Conservation (phyloP, 2,329 filamentous ascomycete genomes). For the Colletotrichum sp. region DNA sequence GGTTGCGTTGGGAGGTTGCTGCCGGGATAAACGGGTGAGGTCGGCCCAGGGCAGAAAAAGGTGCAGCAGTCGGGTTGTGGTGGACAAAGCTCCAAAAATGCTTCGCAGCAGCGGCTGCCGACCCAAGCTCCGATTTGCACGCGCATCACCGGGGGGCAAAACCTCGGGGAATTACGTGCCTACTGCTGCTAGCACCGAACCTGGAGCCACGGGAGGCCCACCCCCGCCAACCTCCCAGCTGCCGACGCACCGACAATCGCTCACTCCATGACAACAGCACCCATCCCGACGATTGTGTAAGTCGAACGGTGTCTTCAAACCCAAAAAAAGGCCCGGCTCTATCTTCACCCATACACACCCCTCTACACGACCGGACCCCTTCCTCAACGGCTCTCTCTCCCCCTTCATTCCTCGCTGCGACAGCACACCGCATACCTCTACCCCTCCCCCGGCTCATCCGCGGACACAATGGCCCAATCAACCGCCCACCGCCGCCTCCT, state of each 20-base stretch:
- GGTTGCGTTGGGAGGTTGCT: neutral
- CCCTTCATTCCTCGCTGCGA: neutral
- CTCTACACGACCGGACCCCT: neutral
- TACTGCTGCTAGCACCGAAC: neutral
- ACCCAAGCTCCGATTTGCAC: slow-evolving; percentile 3
- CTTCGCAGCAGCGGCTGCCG: neutral
- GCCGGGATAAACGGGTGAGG: neutral
- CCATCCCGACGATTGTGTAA: neutral
- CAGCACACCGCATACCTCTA: neutral
- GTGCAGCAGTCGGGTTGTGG: neutral
- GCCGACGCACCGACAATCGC: neutral
- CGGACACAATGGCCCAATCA: slow-evolving; percentile 56
- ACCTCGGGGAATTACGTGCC: slow-evolving; percentile 6
- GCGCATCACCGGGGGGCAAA: neutral
- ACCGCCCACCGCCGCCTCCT: slow-evolving; percentile 83
- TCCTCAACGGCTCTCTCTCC: neutral
- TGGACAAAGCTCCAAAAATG: slow-evolving; percentile 19
- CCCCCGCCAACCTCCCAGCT: slow-evolving; percentile 6
- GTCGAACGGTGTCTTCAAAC: slow-evolving; percentile 7
- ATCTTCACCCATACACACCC: neutral
- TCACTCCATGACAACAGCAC: neutral
- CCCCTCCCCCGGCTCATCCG: neutral
- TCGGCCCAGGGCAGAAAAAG: neutral
- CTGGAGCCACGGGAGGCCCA: neutral
- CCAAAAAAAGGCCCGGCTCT: neutral